Conservation (phyloP, 345 rosid genomes). For the Barbarea vulgaris region DNA sequence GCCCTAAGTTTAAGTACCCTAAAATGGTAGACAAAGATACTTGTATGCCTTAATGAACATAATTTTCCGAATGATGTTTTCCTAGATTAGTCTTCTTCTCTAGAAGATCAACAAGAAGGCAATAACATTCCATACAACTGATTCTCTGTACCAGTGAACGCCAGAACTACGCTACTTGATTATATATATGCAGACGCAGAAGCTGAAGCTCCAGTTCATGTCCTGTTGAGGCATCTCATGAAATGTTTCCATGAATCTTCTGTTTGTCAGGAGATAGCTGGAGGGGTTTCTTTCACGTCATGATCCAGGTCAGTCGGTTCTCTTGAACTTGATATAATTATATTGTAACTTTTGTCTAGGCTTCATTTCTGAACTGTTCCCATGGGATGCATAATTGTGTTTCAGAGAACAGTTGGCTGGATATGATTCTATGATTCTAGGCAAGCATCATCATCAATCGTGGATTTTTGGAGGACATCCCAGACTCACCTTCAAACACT, state of each 20-base stretch:
- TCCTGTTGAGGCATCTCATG: constrained; percentile 20
- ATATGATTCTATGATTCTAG: constrained; percentile 18
- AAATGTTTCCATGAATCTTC: constrained; percentile 23
- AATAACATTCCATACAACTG: constrained; percentile 23
- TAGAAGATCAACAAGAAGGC: not conserved
- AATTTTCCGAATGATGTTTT: constrained; percentile 16
- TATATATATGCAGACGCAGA: constrained; percentile 2
- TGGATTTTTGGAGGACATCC: constrained; percentile 1
- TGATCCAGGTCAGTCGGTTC: constrained; percentile 32
- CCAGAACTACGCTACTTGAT: constrained; percentile 31
- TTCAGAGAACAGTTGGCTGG: constrained; percentile 27
- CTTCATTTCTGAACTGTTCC: constrained; percentile 17
- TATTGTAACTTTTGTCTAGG: not conserved
- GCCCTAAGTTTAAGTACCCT: constrained; percentile 66
- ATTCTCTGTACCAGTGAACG: constrained; percentile 33
- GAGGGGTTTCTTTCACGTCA: constrained; percentile 10
- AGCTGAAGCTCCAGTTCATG: constrained; percentile 18
- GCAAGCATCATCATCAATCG: constrained; percentile 13
- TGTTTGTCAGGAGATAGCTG: constrained; percentile 6
- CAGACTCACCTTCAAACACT: constrained; percentile 1
- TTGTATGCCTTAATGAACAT: constrained; percentile 37
- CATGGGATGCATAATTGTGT: not conserved
- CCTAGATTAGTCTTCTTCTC: constrained; percentile 25
- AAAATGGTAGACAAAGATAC: constrained; percentile 44
- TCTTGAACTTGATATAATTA: not conserved